phyloP scores from a whole-genome alignment of 164 flowering plant species.

The Amborella trichopoda region DNA sequence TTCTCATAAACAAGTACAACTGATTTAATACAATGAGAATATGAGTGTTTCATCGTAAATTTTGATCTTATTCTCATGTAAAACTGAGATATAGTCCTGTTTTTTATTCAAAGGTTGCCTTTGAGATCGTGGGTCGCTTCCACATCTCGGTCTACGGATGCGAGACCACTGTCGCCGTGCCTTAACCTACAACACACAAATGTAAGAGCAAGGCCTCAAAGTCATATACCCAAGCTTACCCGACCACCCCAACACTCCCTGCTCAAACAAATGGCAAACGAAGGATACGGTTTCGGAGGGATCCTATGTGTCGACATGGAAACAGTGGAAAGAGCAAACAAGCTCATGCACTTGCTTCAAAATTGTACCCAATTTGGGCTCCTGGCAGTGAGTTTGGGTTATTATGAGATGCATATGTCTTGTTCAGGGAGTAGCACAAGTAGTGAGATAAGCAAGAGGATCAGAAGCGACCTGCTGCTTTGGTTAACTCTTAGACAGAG shows the following conservation, averaged over 20 bases:
- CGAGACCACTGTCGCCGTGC: conserved; percentile 82
- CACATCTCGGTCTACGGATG: conserved; percentile 75
- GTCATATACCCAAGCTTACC: conserved; percentile 90
- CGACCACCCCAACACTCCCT: conserved; percentile 54
- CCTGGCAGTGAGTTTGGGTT: conserved; percentile 93
- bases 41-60: too few species aligned
- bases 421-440: conserved; percentile 95
- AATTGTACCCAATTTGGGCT: conserved; percentile 72
- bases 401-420: conserved; percentile 93
- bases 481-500: too few species aligned
- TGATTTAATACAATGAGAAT: too few species aligned
- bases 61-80: too few species aligned
- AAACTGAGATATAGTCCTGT: too few species aligned
- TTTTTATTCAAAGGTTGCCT: conserved; percentile 87
- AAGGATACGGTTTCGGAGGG: conserved; percentile 77
- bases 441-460: conserved; percentile 64
- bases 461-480: conserved; percentile 61
- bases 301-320: conserved; percentile 76
- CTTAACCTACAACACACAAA: conserved; percentile 40
- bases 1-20: too few species aligned
- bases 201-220: conserved; percentile 78
- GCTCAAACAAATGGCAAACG: conserved; percentile 47
- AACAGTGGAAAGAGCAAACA: conserved; percentile 67
- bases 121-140: conserved; percentile 69
- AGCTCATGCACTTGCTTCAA: conserved; percentile 59